Evolutionary conservation across 306 rosid species (phyloP).

Genomic region (Citrullus colocynthis): DNA sequence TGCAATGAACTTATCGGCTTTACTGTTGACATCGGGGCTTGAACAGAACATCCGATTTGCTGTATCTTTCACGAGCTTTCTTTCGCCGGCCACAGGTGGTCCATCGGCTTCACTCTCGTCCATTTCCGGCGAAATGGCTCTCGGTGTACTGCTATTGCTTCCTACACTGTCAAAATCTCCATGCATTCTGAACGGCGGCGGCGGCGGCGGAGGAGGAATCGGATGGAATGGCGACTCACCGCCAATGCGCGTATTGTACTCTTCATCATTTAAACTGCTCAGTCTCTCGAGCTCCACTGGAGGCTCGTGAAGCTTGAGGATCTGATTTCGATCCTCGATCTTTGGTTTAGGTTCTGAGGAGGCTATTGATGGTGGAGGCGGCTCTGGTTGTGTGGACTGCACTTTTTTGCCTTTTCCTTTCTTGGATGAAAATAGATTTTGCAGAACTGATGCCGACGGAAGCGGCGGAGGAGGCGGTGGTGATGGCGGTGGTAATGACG

Average conservation of each 20-base stretch:
- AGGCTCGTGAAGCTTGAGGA: slow-evolving; percentile 13
- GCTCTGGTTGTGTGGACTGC: slow-evolving; percentile 2
- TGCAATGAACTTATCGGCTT: slow-evolving; percentile 67
- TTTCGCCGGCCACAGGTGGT: slow-evolving; percentile 17
- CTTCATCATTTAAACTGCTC: slow-evolving; percentile 13
- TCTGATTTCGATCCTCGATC: background rate
- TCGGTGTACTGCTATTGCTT: slow-evolving; percentile 46
- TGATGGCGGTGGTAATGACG: slow-evolving; percentile 11
- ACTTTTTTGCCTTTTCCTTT: slow-evolving; percentile 36
- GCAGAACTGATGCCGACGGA: slow-evolving; percentile 38
- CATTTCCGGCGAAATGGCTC: slow-evolving; percentile 37
- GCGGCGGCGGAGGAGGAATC: slow-evolving; percentile 64
- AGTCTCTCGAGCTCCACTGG: slow-evolving; percentile 13
- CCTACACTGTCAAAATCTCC: slow-evolving; percentile 66
- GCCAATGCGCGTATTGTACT: slow-evolving; percentile 20
- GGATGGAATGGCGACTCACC: slow-evolving; percentile 42
- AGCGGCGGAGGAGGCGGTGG: slow-evolving; percentile 22
- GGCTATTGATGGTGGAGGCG: slow-evolving; percentile 3
- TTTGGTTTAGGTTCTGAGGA: slow-evolving; percentile 24
- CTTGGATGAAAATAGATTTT: slow-evolving; percentile 31
- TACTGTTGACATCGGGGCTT: slow-evolving; percentile 65
- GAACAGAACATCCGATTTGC: slow-evolving; percentile 32
- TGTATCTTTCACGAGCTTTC: slow-evolving; percentile 17
- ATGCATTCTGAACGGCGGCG: slow-evolving; percentile 45
- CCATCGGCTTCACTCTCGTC: slow-evolving; percentile 27